These are phyloP conservation scores for Coemansia sp. DNA, from an alignment of 192 early-diverging fungal genomes.

Conservation along the genomic window DNA sequence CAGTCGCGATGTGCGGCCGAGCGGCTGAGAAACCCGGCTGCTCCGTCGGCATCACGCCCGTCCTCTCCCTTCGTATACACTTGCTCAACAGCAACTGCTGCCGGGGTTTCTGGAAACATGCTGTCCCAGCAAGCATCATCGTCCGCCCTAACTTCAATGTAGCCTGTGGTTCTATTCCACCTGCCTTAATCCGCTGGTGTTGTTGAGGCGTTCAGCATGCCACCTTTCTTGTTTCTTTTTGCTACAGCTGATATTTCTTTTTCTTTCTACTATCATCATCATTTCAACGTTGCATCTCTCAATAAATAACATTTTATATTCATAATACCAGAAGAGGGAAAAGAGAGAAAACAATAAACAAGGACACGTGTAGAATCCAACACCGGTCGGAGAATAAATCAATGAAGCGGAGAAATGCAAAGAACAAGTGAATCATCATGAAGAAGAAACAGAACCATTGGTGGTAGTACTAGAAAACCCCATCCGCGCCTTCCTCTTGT, in stretches of 20 bases:
- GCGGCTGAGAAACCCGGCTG: slow-evolving; percentile 14
- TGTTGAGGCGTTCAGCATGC: too few species aligned
- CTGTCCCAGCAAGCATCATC: slow-evolving; percentile 4
- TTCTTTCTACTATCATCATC: neutral
- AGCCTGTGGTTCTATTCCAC: neutral
- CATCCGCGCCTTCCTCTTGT: slow-evolving; percentile 18
- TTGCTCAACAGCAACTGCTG: neutral
- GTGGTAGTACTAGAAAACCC: neutral
- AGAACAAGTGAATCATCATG: too few species aligned
- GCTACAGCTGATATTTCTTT: neutral
- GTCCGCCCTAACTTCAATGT: slow-evolving; percentile 21
- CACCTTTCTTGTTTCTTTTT: neutral
- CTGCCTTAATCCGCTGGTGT: neutral
- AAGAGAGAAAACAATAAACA: too few species aligned
- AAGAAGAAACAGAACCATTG: too few species aligned
- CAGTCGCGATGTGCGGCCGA: slow-evolving; percentile 31
- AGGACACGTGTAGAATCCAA: too few species aligned
- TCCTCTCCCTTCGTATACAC: slow-evolving; percentile 7
- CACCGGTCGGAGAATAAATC: too few species aligned
- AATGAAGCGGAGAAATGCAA: too few species aligned
- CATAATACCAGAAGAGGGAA: too few species aligned
- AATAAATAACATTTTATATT: too few species aligned
- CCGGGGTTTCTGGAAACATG: neutral
- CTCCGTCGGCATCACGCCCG: neutral
- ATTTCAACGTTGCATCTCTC: slow-evolving; percentile 4